A percentile compares a stretch with the other conserved stretches of the same genome.
These are phyloP conservation scores for Rhodotorula graminis DNA, from an alignment of 768 basidiomycete genomes.

Conservation along the genomic window DNA sequence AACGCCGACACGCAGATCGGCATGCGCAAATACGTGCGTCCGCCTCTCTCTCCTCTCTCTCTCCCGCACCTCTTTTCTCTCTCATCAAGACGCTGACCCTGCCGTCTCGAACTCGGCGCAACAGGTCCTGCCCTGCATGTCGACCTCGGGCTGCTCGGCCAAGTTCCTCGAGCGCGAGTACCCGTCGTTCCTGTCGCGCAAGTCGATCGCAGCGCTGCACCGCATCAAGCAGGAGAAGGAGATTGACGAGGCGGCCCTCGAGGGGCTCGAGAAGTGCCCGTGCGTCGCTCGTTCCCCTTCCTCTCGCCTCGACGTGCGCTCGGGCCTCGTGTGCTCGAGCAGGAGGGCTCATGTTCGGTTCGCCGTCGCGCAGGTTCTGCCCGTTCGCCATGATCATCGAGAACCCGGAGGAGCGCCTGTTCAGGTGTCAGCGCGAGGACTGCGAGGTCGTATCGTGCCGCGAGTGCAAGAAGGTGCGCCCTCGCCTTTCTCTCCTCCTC, in stretches of 20 bases:
- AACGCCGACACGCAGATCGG: slow-evolving; percentile 37
- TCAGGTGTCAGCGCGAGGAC: slow-evolving; percentile 36
- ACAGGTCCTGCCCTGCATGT: slow-evolving; percentile 39
- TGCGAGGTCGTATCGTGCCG: slow-evolving; percentile 35
- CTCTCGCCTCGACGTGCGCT: background rate
- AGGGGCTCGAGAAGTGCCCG: slow-evolving; percentile 30
- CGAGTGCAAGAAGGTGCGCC: slow-evolving; percentile 38
- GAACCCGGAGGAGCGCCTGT: slow-evolving; percentile 36
- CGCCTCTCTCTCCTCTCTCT: background rate
- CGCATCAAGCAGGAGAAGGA: slow-evolving; percentile 40
- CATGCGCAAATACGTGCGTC: slow-evolving; percentile 30
- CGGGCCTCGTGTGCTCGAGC: too few species aligned
- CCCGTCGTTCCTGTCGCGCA: slow-evolving; percentile 19
- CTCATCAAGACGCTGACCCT: too few species aligned
- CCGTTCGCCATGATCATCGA: slow-evolving; percentile 39
- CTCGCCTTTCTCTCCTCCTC: too few species aligned
- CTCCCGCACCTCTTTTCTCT: too few species aligned
- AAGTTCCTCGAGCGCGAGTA: slow-evolving; percentile 30
- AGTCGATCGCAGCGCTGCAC: slow-evolving; percentile 30
- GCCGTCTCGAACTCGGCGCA: too few species aligned
- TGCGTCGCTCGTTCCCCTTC: background rate
- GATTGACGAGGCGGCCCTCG: slow-evolving; percentile 33
- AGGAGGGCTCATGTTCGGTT: too few species aligned
- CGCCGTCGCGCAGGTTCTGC: slow-evolving; percentile 35
- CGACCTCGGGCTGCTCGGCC: slow-evolving; percentile 34